Evolutionary conservation across 2,329 filamentous ascomycete genomes (phyloP), one percentile per base, ranked within the genome.

Genomic region (Ceratocystis eucalypticola): DNA sequence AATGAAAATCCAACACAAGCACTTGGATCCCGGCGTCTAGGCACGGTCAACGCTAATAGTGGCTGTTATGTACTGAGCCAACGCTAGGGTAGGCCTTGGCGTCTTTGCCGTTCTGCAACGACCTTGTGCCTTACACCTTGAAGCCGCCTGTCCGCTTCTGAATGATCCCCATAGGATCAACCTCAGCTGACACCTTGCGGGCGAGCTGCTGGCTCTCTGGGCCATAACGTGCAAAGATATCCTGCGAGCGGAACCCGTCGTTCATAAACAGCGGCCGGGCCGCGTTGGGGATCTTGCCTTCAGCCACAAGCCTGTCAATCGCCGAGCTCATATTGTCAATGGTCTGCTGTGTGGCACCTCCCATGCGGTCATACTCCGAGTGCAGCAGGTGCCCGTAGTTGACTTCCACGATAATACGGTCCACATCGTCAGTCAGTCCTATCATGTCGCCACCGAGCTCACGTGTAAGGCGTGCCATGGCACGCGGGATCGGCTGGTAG

Each of bases 401-500:
- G 45, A 68, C 69, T 12, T 71, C 68, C 5, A 71, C 53, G 62
- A 70, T 71, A 22, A 71, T 53, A 0, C 72, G 69, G 0, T 71
- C 72, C 15, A 73, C 72, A 15, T 72, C 67, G 1, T 70, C 67
- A 7, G 72, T 68, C 3, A 78, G 68, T 1, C 75, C 75, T 2
- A 78, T 70, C 0, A 75, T 69, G 65, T 78, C 78, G 30, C 75
- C 74, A 0, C 76, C 77, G n/a, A 73, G 72, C 64, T 75, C 74
- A 57, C 69, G 68, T 68, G 77, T 76, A 22, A 72, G 66, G 3
- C 72, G 70, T 5, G 74, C 73, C 68, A 76, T 71, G 46, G 73
- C 72, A 5, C 72, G 72, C 0, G 77, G 76, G 62, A 80, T 75
- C 12, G 75, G 77, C 68, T 82, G 78, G 61, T 76, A 72, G 62